Evolutionary conservation across 805 yeast species (phyloP).

Genomic region (Spathaspora boniae): DNA sequence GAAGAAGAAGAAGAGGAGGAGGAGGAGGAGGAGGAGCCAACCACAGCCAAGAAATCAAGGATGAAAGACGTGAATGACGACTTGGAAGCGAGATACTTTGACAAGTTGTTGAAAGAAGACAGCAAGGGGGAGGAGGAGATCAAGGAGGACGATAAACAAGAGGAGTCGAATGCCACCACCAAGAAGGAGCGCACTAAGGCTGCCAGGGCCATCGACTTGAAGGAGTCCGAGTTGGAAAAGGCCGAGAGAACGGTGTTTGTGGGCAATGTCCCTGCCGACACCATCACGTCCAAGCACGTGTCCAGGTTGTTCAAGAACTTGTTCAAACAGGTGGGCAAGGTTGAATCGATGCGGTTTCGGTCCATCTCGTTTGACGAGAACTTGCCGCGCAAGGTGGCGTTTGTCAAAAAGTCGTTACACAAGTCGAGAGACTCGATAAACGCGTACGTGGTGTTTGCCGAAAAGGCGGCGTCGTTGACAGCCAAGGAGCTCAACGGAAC

Average conservation of each 20-base stretch:
- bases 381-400: constrained; percentile 89
- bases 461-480: constrained; percentile 45
- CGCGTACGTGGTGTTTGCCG: constrained; percentile 79
- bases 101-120: constrained; percentile 43
- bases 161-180: constrained; percentile 10
- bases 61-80: constrained; percentile 42
- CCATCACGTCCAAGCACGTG: constrained; percentile 58
- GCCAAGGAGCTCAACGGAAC: constrained; percentile 58
- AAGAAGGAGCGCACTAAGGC: constrained; percentile 12
- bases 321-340: constrained; percentile 50
- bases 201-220: constrained; percentile 56
- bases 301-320: constrained; percentile 63
- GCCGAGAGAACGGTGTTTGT: constrained; percentile 85
- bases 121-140: constrained; percentile 15
- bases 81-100: constrained; percentile 52
- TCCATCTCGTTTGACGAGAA: constrained; percentile 86
- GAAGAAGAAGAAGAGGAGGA: constrained; percentile 10
- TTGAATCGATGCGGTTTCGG: constrained; percentile 83
- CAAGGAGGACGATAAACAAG: constrained; percentile 12
- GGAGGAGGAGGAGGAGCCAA: constrained; percentile 33
- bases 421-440: constrained; percentile 76
- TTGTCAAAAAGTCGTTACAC: constrained; percentile 73
- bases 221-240: constrained; percentile 70
- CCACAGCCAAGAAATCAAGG: constrained; percentile 10
- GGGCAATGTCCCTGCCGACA: constrained; percentile 73